A percentile compares a stretch with the other conserved stretches of the same genome.
These are phyloP conservation scores for Epithele typhae DNA, from an alignment of 768 basidiomycete species.

Conservation along the genomic window DNA sequence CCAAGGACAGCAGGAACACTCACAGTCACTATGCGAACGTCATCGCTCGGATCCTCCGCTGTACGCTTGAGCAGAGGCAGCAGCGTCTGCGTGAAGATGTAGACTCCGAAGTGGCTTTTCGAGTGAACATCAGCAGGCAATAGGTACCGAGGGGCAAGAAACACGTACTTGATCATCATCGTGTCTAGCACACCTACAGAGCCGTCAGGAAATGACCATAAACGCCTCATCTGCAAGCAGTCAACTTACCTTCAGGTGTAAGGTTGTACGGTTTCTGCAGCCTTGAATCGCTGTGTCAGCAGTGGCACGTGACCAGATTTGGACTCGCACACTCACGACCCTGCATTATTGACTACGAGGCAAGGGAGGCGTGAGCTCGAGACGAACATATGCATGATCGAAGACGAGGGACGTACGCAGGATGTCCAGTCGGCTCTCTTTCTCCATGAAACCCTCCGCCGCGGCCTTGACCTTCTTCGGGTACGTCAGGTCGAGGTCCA, in stretches of 20 bases:
- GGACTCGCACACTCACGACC: no score
- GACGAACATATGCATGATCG: neutral
- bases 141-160: neutral
- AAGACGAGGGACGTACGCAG: slow-evolving; percentile 35
- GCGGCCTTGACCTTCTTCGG: slow-evolving; percentile 42
- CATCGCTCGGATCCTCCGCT: slow-evolving; percentile 21
- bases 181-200: slow-evolving; percentile 33
- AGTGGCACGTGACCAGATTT: no score
- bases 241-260: no score
- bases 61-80: slow-evolving; percentile 29
- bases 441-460: slow-evolving; percentile 45
- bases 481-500: slow-evolving; percentile 49
- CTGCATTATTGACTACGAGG: no score
- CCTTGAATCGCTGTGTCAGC: no score
- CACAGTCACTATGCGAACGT: slow-evolving; percentile 30
- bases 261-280: no score
- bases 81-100: slow-evolving; percentile 25
- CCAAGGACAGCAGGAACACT: neutral
- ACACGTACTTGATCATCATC: slow-evolving; percentile 41
- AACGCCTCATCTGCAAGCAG: no score
- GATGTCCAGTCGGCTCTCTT: slow-evolving; percentile 51
- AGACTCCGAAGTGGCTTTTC: slow-evolving; percentile 28
- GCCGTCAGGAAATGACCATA: no score
- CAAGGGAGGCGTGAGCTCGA: neutral
- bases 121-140: slow-evolving; percentile 29